Base-by-base conservation (phyloP, 768 basidiomycete species). In the Polyporus arcularius region DNA sequence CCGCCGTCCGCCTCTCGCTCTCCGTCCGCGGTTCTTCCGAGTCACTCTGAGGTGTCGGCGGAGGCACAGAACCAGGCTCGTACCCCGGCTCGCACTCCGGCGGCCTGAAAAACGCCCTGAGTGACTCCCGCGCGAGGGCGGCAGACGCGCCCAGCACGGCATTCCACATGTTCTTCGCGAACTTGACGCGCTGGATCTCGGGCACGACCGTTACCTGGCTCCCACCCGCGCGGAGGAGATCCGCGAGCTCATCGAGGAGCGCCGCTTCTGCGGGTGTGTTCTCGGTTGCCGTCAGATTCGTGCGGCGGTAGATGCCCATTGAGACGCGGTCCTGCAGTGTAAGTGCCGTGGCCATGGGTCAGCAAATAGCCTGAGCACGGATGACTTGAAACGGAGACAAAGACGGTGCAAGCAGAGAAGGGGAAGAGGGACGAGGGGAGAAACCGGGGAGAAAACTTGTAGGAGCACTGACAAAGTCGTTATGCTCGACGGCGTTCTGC, bases 141-240 rank as follows among this genome's bases (percentile, higher is more conserved):
- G 84, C 68, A 55, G 81, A 73, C 8, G 82, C 79, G 1, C 84
- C 80, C 63, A 87, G 82, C 1, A 76, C 75, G 49, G 84, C 74
- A 65, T 87, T 88, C 86, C 83, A 87, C 49, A 86, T 78, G 64
- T 87, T 87, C 74, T 89, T 89, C 2, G 73, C 63, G 61, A 82
- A 89, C 67, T 87, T 88, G 63, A 76, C 69, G 14, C 85, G 78
- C 66, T 86, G 86, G n/a, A 88, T 83, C 62, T 88, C 84, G 16
- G 82, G 76, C 12, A 80, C 80, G 55, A 85, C 75, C 0, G 65
- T 76, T 18, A 80, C 70, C 0, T 77, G 75, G 41, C 75, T 80
- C 5, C 85, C 85, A 18, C 85, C 85, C 9, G 70, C 67, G 53
- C 73, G 68, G 4, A 88, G 70, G 10, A 87, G 70, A 10, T 63